phyloP scores from a whole-genome alignment of 352 stramenopile genomes.

The Phytopythium boreale region DNA sequence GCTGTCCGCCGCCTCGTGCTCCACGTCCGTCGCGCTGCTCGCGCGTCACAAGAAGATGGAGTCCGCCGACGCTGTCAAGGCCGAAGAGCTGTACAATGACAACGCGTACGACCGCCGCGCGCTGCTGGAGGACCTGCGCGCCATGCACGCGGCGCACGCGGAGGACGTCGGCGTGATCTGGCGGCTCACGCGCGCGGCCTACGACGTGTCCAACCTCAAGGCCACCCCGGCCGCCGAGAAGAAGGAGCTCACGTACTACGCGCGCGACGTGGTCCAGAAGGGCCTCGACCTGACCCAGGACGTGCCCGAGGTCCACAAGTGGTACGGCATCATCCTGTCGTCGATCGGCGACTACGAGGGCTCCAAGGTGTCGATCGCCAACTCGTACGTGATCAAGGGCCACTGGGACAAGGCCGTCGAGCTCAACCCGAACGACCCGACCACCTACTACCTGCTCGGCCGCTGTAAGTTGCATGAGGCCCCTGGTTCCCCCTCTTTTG shows the following conservation, averaged over 20 bases:
- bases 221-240: conserved; percentile 58
- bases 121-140: conserved; percentile 60
- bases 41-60: conserved; percentile 39
- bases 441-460: conserved; percentile 75
- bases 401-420: conserved; percentile 77
- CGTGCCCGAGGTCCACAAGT: conserved; percentile 76
- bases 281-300: conserved; percentile 49
- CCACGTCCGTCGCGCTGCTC: conserved; percentile 13
- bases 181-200: conserved; percentile 58
- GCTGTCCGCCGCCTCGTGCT: conserved; percentile 18
- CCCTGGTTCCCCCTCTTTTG: no score
- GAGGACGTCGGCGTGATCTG: conserved; percentile 62
- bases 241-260: conserved; percentile 73
- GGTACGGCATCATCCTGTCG: conserved; percentile 83
- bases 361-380: conserved; percentile 80
- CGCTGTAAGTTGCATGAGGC: conserved; percentile 61
- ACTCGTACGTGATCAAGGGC: conserved; percentile 78
- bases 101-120: conserved; percentile 65
- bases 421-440: conserved; percentile 72
- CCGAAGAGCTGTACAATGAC: conserved; percentile 83
- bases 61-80: conserved; percentile 56
- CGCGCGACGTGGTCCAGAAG: conserved; percentile 56
- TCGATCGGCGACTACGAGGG: conserved; percentile 85
- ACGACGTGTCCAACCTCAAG: conserved; percentile 61
- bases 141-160: conserved; percentile 47